phyloP scores from a whole-genome alignment of 176 grass and related monocot species.

The Thalia dealbata region DNA sequence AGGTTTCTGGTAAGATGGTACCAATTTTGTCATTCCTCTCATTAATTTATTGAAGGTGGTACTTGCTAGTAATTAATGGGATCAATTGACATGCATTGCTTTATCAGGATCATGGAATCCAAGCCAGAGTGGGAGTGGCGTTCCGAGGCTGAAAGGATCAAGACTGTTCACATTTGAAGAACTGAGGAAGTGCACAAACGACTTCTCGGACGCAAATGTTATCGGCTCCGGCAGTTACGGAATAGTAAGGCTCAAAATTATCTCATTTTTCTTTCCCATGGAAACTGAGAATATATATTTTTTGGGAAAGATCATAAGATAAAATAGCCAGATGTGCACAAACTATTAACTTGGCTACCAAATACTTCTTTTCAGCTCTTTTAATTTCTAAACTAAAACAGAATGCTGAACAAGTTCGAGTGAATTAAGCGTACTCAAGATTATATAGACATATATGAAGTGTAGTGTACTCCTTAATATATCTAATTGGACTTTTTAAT shows the following conservation, averaged over 20 bases:
- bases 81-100: not conserved
- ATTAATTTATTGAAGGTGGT: not conserved
- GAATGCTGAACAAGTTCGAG: too few species aligned
- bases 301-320: too few species aligned
- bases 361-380: too few species aligned
- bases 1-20: constrained; percentile 51
- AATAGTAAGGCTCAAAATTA: constrained; percentile 31
- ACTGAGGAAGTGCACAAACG: constrained; percentile 62
- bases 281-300: not conserved
- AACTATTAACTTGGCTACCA: too few species aligned
- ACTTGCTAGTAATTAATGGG: too few species aligned
- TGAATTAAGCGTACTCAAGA: too few species aligned
- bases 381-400: too few species aligned
- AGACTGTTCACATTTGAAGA: constrained; percentile 61
- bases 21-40: not conserved
- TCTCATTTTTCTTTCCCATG: not conserved
- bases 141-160: constrained; percentile 49
- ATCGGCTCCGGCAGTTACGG: constrained; percentile 80
- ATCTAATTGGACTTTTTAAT: too few species aligned
- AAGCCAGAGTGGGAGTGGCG: constrained; percentile 47
- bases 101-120: constrained; percentile 60
- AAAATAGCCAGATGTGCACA: too few species aligned
- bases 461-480: too few species aligned
- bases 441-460: too few species aligned
- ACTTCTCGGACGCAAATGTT: constrained; percentile 56